Evolutionary conservation across 2,329 filamentous ascomycete genomes (phyloP), one percentile per base, ranked within the genome.

Genomic region (Xylariales sp.): DNA sequence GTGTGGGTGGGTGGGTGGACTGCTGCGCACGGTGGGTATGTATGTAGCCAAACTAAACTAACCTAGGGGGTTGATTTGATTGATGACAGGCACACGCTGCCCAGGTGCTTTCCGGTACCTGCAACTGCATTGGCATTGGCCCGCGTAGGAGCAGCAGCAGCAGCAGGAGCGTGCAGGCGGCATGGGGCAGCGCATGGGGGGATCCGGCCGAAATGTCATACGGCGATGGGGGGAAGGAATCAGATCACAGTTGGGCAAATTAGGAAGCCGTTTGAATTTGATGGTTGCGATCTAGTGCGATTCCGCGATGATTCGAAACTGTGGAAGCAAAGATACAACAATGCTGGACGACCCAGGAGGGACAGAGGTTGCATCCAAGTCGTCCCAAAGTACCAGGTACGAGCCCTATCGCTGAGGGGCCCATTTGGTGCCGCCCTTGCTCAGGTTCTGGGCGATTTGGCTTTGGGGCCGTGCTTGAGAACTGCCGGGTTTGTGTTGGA

Each of bases 41-140:
- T n/a, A n/a, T n/a, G n/a, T n/a, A n/a, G n/a, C n/a, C n/a, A n/a
- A n/a, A n/a, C n/a, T n/a, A n/a, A n/a, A n/a, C n/a, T n/a, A n/a
- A n/a, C n/a, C n/a, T n/a, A n/a, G n/a, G 33, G 28, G 32, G 28
- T 12, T 3, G 21, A 18, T 19, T 37, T 33, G 34, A 38, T 41
- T 41, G 40, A 41, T 41, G 40, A 41, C 35, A 41, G 40, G 40
- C 29, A 41, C 40, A 17, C 17, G n/a, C 10, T 17, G 13, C 6
- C 15, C 25, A 21, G 35, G 35, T 30, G 31, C 27, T 28, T 38
- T n/a, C n/a, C n/a, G 27, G n/a, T 13, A 27, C 27, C 28, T 24
- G 35, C 23, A 19, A 16, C 31, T 27, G 18, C 15, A 30, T 38
- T 27, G 28, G 27, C 23, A 29, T 10, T 6, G 28, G 14, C 28